These are phyloP conservation scores for Nematocida minor DNA, from an alignment of 371 early-diverging fungal species.

Conservation along the genomic window DNA sequence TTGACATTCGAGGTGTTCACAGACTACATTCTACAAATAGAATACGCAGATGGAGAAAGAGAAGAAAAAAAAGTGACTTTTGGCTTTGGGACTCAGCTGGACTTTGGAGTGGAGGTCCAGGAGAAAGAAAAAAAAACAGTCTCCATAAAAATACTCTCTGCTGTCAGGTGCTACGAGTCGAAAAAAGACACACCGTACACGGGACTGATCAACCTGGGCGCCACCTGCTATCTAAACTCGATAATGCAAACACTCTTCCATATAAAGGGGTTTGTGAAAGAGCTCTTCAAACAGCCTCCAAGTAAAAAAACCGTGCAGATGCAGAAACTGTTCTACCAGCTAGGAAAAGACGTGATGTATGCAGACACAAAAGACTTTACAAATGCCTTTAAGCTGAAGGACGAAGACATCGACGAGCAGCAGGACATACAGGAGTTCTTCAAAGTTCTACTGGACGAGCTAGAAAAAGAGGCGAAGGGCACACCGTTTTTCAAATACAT, in stretches of 20 bases:
- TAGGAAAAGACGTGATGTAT: constrained; percentile 29
- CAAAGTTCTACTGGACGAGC: constrained; percentile 61
- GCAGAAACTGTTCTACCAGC: constrained; percentile 53
- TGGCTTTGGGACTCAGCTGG: constrained; percentile 46
- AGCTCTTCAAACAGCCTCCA: constrained; percentile 41
- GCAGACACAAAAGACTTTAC: constrained; percentile 32
- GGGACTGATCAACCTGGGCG: constrained; percentile 91
- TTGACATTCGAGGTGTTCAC: constrained; percentile 50
- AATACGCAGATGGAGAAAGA: constrained; percentile 39
- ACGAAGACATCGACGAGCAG: constrained; percentile 58
- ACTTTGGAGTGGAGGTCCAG: constrained; percentile 24
- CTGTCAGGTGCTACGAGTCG: constrained; percentile 44
- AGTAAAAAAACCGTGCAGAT: constrained; percentile 39
- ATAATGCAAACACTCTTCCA: constrained; percentile 88
- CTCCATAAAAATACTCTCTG: constrained; percentile 5
- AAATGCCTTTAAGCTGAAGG: constrained; percentile 38
- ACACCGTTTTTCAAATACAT: constrained; percentile 50
- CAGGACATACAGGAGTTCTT: constrained; percentile 66
- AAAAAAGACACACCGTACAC: constrained; percentile 72
- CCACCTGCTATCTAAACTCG: constrained; percentile 98
- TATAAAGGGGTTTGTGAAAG: constrained; percentile 81
- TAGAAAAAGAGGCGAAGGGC: constrained; percentile 60
- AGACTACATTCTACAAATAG: constrained; percentile 8
- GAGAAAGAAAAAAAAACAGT: constrained; percentile 24
- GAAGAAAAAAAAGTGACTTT: constrained; percentile 28